Percentiles rank a stretch among this genome's conserved stretches.
Conservation (phyloP, 1,284 basidiomycete species). For the Ceraceosorus guamensis region DNA sequence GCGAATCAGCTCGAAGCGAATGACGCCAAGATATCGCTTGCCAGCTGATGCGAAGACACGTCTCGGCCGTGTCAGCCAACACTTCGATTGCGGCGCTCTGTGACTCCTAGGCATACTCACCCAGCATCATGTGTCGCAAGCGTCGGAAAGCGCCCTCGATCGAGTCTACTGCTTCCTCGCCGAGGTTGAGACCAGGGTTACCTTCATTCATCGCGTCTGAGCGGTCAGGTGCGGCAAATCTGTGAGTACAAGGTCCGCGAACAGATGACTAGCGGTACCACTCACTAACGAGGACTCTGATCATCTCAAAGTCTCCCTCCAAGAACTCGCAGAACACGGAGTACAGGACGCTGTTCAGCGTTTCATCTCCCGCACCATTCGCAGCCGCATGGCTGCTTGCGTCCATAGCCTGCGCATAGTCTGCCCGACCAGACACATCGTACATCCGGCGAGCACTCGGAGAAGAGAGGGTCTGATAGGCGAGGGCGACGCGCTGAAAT, state of each 20-base stretch:
- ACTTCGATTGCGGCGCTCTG: not conserved
- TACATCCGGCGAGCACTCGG: slow-evolving; percentile 64
- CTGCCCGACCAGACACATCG: slow-evolving; percentile 53
- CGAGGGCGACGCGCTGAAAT: slow-evolving; percentile 75
- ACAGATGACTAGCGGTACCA: slow-evolving; percentile 11
- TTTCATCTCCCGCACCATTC: slow-evolving; percentile 56
- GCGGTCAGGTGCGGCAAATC: not conserved
- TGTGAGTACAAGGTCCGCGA: not conserved
- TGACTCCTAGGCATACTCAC: slow-evolving; percentile 7
- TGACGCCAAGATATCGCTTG: slow-evolving; percentile 65
- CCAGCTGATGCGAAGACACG: slow-evolving; percentile 51
- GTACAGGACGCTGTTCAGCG: slow-evolving; percentile 65
- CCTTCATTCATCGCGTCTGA: slow-evolving; percentile 45
- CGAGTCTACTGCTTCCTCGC: slow-evolving; percentile 48
- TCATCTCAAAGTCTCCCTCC: slow-evolving; percentile 73
- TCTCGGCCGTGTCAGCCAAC: not conserved
- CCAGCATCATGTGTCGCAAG: slow-evolving; percentile 43
- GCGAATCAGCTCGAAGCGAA: slow-evolving; percentile 65
- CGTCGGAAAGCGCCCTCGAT: slow-evolving; percentile 48
- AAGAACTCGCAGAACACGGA: slow-evolving; percentile 72
- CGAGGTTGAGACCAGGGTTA: slow-evolving; percentile 42
- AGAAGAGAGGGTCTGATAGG: slow-evolving; percentile 70
- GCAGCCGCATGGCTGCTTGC: slow-evolving; percentile 3
- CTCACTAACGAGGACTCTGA: slow-evolving; percentile 65
- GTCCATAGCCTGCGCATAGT: slow-evolving; percentile 19